Percentiles rank a stretch among this genome's conserved stretches.
These are phyloP conservation scores for Clonostachys rosea DNA, from an alignment of 2,329 filamentous ascomycete genomes.

Conservation along the genomic window DNA sequence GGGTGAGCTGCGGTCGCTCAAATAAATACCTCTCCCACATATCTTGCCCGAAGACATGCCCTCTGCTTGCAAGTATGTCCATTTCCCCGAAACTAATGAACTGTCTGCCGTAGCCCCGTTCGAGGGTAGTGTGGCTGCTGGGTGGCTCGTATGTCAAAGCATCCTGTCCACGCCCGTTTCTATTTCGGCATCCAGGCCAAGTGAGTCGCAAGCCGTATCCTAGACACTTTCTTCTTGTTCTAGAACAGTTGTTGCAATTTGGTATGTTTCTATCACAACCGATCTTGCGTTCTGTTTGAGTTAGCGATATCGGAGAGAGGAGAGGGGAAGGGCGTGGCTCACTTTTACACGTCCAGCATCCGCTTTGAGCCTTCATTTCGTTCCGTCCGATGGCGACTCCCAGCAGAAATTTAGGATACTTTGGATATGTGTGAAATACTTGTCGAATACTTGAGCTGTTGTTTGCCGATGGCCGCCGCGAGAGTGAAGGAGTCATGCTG, in stretches of 20 bases:
- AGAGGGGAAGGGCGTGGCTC: neutral
- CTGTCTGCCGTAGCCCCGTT: conserved; percentile 9
- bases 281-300: conserved; percentile 34
- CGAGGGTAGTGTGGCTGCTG: no score
- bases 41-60: neutral
- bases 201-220: conserved; percentile 39
- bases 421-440: no score
- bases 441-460: no score
- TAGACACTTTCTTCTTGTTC: conserved; percentile 31
- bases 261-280: conserved; percentile 38
- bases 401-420: no score
- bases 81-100: conserved; percentile 31
- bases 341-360: conserved; percentile 11
- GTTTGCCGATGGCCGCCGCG: no score
- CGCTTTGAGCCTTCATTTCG: neutral
- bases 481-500: no score
- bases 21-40: neutral
- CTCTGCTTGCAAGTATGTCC: conserved; percentile 16
- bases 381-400: no score
- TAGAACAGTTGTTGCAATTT: conserved; percentile 34
- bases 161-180: conserved; percentile 28
- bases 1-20: neutral
- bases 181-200: conserved; percentile 23
- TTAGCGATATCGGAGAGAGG: neutral
- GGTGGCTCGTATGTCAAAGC: conserved; percentile 5